Evolutionary conservation across 768 basidiomycete species (phyloP).

Genomic region (Auriculariales sp.): DNA sequence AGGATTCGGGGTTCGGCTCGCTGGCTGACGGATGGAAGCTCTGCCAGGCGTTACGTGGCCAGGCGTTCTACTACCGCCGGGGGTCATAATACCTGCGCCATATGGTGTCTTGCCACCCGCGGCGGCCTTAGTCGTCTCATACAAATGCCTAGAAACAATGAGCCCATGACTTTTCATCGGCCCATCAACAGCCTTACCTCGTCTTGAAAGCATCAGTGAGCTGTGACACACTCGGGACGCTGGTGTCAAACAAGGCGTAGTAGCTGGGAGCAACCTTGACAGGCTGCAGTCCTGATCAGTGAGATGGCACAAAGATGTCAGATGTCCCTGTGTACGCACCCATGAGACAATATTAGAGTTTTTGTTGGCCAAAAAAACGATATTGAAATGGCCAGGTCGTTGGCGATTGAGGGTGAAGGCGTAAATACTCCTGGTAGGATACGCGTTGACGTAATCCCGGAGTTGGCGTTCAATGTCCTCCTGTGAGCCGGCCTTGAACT

Average conservation of each 20-base stretch:
- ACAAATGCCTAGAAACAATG: constrained; percentile 42
- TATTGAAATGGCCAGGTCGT: constrained; percentile 82
- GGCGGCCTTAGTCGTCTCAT: constrained; percentile 53
- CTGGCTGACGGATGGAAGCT: constrained; percentile 53
- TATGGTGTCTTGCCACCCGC: constrained; percentile 71
- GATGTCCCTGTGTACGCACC: constrained; percentile 34
- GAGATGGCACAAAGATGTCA: too few species aligned
- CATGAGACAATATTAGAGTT: constrained; percentile 81
- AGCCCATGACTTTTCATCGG: not conserved
- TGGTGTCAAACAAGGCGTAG: constrained; percentile 80
- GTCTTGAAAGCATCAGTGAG: constrained; percentile 97
- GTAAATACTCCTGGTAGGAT: constrained; percentile 89
- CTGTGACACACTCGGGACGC: constrained; percentile 82
- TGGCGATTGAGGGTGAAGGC: constrained; percentile 86
- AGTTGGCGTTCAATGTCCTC: constrained; percentile 82
- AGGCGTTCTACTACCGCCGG: constrained; percentile 48
- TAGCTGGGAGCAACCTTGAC: constrained; percentile 78
- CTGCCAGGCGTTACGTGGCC: constrained; percentile 57
- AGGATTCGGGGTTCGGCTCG: constrained; percentile 66
- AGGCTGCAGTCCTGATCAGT: constrained; percentile 30
- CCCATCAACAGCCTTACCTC: constrained; percentile 27
- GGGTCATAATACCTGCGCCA: constrained; percentile 27
- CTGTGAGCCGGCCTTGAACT: constrained; percentile 79
- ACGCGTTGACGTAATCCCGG: constrained; percentile 82
- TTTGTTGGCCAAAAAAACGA: constrained; percentile 88